Evolutionary conservation across 2,329 filamentous ascomycete species (phyloP), one percentile per base, ranked within the genome.

Genomic region (Bisporella sp.): DNA sequence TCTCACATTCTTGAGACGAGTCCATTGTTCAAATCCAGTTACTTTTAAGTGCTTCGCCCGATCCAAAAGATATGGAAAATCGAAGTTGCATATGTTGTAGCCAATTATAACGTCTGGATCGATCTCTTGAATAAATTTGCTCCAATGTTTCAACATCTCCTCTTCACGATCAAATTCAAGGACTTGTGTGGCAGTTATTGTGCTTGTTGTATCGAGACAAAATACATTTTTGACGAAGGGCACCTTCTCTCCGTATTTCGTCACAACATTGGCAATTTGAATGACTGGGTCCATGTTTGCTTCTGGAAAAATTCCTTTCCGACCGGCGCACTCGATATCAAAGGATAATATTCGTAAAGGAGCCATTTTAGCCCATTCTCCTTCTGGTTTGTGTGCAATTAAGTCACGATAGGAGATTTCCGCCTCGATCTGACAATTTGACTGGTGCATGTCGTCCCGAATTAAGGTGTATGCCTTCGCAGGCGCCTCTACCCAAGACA

Each of bases 71-170:
- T 99, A 99, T 0, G 92, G 92, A 57, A 99, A 97, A 73, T 99
- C 93, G 69, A 99, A 99, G 71, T 99, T 99, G 65, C 88, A 75
- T 71, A 95, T 99, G 68, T 99, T 99, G 82, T 99, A 99, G 43
- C 93, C 93, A 49, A 95, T 99, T 63, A 99, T 96, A 57, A 99
- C 87, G 70, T 99, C 93, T 0, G 93, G 92, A 59, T 99, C 93
- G 1, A 93, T 89, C 61, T 89, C 82, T 59, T 95, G 78, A 12
- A 99, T 69, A 57, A 99, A 99, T 53, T 95, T 79, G 62, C 87
- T 84, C 93, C 93, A 99, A 41, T 84, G 82, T 69, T 85, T 82
- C n/a, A 99, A 75, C 91, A 99, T 93, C 54, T 90, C 82, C 49
- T 86, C 82, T 66, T 99, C 93, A 41, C 79, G 77, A 13, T 85